These are phyloP conservation scores for Chrysoporthe cubensis DNA, from an alignment of 2,329 filamentous ascomycete genomes.

Conservation along the genomic window DNA sequence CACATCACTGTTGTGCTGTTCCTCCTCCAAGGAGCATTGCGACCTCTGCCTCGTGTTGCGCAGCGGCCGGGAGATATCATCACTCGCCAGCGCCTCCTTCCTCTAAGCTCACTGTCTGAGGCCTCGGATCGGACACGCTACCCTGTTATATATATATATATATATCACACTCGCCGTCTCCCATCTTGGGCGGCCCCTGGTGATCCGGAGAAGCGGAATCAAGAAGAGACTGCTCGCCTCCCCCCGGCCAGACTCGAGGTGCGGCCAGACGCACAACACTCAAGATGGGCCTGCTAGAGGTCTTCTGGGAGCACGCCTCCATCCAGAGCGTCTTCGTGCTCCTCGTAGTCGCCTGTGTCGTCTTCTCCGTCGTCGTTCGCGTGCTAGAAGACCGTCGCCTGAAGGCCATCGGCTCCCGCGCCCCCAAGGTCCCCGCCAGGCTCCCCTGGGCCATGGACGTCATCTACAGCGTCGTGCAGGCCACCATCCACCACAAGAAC, in stretches of 20 bases:
- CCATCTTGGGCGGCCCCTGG: neutral
- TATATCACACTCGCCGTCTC: neutral
- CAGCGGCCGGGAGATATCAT: neutral
- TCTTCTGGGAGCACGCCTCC: constrained; percentile 49
- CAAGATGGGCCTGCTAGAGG: constrained; percentile 56
- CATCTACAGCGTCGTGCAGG: constrained; percentile 58
- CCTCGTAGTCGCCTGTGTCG: constrained; percentile 41
- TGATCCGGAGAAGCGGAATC: neutral
- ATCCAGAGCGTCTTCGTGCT: constrained; percentile 44
- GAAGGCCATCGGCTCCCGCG: constrained; percentile 49
- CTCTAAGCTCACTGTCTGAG: neutral
- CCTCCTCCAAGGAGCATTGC: neutral
- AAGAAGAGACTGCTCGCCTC: neutral
- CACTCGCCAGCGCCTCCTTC: neutral
- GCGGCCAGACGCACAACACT: neutral
- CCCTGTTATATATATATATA: neutral
- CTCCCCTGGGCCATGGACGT: constrained; percentile 68
- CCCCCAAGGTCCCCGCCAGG: constrained; percentile 40
- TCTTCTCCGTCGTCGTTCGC: constrained; percentile 44
- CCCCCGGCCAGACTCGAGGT: neutral
- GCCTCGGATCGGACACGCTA: neutral
- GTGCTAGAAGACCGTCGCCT: constrained; percentile 50
- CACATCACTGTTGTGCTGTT: neutral
- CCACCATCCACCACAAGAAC: constrained; percentile 57
- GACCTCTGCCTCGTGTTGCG: neutral